Percentiles rank a stretch among this genome's conserved stretches.
Conservation (phyloP, 2,329 filamentous ascomycete genomes). For the Neonectria hederae region DNA sequence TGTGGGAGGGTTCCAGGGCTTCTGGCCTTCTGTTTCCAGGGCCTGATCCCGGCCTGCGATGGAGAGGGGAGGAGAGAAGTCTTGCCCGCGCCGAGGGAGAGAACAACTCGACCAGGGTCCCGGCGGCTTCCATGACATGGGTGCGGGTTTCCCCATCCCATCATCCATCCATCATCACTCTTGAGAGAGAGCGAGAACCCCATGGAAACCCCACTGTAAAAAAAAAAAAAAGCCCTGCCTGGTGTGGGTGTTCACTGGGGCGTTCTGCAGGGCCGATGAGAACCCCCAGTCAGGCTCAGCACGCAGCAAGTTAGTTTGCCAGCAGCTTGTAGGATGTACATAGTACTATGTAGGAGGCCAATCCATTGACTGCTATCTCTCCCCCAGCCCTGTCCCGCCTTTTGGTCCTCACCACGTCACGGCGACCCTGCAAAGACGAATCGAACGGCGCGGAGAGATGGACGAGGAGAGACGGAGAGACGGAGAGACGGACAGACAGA, state of each 20-base stretch:
- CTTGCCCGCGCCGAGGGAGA: neutral
- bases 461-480: neutral
- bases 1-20: conserved; percentile 9
- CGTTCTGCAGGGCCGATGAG: conserved; percentile 5
- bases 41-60: conserved; percentile 5
- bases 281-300: conserved; percentile 10
- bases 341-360: neutral
- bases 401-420: neutral
- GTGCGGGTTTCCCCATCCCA: conserved; percentile 1
- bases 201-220: conserved; percentile 2
- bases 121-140: too few relatives aligned
- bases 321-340: too few relatives aligned
- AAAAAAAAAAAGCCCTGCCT: neutral
- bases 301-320: neutral
- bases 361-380: neutral
- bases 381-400: neutral
- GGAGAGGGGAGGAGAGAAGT: neutral
- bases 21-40: conserved; percentile 13
- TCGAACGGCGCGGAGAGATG: neutral
- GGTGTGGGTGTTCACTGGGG: neutral
- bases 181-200: neutral
- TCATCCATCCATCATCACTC: conserved; percentile 2
- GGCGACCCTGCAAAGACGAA: neutral
- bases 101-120: neutral
- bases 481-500: neutral